Conservation (phyloP, 192 early-diverging fungal species). For the Umbelopsis isabellina region DNA sequence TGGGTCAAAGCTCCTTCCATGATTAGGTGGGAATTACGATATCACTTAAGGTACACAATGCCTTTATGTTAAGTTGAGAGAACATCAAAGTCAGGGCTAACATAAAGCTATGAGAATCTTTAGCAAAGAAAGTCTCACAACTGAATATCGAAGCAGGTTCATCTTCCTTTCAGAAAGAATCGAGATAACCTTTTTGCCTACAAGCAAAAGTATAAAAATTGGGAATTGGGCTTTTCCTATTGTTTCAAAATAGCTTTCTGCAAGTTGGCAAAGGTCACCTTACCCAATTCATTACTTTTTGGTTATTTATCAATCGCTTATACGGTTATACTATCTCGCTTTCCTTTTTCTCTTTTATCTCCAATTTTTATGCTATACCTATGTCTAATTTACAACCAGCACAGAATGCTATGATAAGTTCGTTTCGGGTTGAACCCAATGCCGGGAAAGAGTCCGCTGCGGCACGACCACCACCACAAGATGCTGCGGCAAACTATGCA, state of each 20-base stretch:
- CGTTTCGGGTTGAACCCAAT: slow-evolving; percentile 4
- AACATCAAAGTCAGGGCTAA: no score
- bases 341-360: background rate
- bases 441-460: background rate
- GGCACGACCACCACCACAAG: background rate
- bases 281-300: slow-evolving; percentile 1
- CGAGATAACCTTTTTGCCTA: no score
- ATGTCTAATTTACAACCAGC: slow-evolving; percentile 13
- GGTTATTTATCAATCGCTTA: background rate
- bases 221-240: background rate
- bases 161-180: no score
- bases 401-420: slow-evolving; percentile 18
- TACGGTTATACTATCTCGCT: background rate
- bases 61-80: no score
- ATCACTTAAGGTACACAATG: no score
- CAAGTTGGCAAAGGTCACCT: slow-evolving; percentile 1
- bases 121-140: no score
- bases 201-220: no score
- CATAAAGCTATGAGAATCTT: no score
- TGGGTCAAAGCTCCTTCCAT: background rate
- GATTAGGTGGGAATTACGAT: background rate
- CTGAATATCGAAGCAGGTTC: no score
- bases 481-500: background rate
- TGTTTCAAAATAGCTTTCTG: slow-evolving; percentile 8
- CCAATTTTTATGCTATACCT: background rate